Evolutionary conservation across 108 stramenopile species (phyloP), one percentile per base, ranked within the genome.

Genomic region (Nitzschia inconspicua): DNA sequence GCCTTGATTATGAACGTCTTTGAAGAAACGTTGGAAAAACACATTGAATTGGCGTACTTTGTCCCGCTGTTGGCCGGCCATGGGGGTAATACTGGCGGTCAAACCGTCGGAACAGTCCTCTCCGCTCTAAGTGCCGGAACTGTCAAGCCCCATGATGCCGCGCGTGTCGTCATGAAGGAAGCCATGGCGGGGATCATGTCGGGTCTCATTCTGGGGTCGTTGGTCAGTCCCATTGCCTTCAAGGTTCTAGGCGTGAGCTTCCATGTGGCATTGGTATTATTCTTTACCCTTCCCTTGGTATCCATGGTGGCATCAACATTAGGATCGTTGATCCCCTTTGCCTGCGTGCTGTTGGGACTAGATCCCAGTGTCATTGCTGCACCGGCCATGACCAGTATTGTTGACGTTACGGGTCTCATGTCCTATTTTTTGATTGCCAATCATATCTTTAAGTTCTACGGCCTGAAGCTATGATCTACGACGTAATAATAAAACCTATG

Each of bases 331-430:
- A 75, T 94, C 59, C 93, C 93, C 3, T 90, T 94, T 73, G 53
- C 70, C 14, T 91, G 89, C 54, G 62, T 88, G 18, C 41, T 71
- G 5, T 28, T 90, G 51, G 83, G 88, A 11, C 59, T 94, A 44
- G 86, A 94, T 50, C 87, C 93, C 14, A 76, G 83, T 44, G 85
- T 91, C 25, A 84, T 94, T 70, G 87, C 89, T 3, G 87, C 93
- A 20, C 93, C 93, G 10, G 93, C 93, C 18, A 91, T 94, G 89
- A 94, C 93, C 13, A 91, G 85, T 44, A 80, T 94, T 65, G 89
- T 94, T n/a, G 93, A 94, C 65, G 89, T 91, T 24, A 66, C 78
- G 36, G 93, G 93, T 40, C 60, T 94, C 43, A 53, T 94, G 68
- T 80, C 77, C 13, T 94, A 94, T 54, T 91, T 94, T 60, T 50